phyloP scores from a whole-genome alignment of 257 asterid genomes.

The Primulina huaijiensis region DNA sequence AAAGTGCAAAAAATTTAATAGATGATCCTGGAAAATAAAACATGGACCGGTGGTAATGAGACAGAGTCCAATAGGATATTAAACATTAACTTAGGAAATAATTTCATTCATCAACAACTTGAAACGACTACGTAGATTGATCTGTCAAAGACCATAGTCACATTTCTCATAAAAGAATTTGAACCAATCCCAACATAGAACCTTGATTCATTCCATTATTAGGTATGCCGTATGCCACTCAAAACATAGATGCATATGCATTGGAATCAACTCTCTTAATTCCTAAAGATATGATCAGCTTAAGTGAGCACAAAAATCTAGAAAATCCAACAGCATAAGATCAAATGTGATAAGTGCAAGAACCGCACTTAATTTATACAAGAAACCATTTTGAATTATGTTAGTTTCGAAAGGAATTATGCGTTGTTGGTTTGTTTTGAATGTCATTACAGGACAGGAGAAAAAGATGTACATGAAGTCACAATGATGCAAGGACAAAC shows the following conservation, averaged over 20 bases:
- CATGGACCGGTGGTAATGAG: not conserved
- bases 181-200: not conserved
- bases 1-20: not conserved
- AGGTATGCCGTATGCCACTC: slow-evolving; percentile 6
- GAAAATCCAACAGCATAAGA: not conserved
- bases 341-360: no score
- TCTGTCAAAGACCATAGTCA: not conserved
- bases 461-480: no score
- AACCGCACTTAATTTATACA: no score
- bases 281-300: slow-evolving; percentile 12
- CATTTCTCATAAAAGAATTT: not conserved
- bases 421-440: no score
- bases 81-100: not conserved
- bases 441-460: no score
- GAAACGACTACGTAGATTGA: not conserved
- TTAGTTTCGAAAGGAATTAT: no score
- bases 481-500: no score
- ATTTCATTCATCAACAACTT: not conserved
- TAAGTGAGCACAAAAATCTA: not conserved
- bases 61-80: slow-evolving; percentile 5
- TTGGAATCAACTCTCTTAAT: not conserved
- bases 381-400: no score
- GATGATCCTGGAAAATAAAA: not conserved
- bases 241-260: not conserved
- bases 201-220: slow-evolving; percentile 9